Conservation (phyloP, 129 eudicot species). For the Heracleum sosnowskyi region DNA sequence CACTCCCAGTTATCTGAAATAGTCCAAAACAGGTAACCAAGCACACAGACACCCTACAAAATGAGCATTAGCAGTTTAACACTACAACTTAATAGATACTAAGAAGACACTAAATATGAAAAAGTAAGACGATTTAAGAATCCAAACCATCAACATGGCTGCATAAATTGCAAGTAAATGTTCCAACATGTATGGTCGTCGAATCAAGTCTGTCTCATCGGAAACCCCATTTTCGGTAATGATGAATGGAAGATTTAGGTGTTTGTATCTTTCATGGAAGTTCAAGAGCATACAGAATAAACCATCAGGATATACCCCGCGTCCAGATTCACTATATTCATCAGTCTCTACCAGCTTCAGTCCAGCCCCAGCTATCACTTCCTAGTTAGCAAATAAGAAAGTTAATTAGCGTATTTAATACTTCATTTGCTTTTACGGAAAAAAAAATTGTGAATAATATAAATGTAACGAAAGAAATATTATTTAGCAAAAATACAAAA, state of each 20-base stretch:
- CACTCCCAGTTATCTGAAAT: conserved; percentile 99
- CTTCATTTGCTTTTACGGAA: no score
- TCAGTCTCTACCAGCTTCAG: conserved; percentile 70
- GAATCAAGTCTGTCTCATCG: conserved; percentile 90
- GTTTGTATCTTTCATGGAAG: conserved; percentile 82
- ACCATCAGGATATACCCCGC: conserved; percentile 97
- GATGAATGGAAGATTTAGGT: conserved; percentile 68
- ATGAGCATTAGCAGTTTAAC: conserved; percentile 5
- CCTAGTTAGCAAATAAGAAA: conserved; percentile 36
- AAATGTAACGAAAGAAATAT: no score
- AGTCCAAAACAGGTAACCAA: conserved; percentile 95
- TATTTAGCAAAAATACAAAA: no score
- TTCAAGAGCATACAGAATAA: conserved; percentile 73
- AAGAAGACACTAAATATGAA: no score
- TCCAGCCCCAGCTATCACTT: conserved; percentile 59
- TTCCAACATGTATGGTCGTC: conserved; percentile 76
- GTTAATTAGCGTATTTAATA: no score
- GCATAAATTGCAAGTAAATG: no score
- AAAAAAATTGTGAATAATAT: no score
- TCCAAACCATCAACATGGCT: conserved; percentile 78
- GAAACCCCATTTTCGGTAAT: conserved; percentile 88
- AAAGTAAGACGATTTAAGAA: background rate
- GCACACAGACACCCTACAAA: conserved; percentile 74
- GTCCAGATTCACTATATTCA: conserved; percentile 96
- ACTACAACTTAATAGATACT: background rate